Percentiles rank a stretch among this genome's conserved stretches.
These are phyloP conservation scores for Nannochloris sp. DNA, from an alignment of 139 green algal species.

Conservation along the genomic window DNA sequence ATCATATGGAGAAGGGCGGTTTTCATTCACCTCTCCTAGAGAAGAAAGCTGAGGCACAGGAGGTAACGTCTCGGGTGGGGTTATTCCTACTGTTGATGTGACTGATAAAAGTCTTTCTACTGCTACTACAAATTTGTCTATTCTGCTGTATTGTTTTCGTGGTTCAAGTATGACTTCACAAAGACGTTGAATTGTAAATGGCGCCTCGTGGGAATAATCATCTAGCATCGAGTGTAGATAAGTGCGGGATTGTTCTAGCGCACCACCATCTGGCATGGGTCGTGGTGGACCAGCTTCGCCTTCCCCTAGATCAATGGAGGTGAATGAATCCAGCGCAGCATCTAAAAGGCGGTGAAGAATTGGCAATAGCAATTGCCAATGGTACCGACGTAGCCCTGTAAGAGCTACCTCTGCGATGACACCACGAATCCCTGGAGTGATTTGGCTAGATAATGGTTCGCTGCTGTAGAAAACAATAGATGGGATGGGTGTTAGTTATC, in stretches of 20 bases:
- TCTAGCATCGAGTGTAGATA: slow-evolving; percentile 35
- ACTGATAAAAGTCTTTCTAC: slow-evolving; percentile 57
- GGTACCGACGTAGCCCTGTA: slow-evolving; percentile 38
- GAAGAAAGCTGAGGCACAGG: slow-evolving; percentile 7
- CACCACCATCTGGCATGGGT: slow-evolving; percentile 24
- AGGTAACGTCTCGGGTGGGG: not conserved
- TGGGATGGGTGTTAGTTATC: too few relatives aligned
- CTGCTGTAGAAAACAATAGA: not conserved
- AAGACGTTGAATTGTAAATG: slow-evolving; percentile 71
- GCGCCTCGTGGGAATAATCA: slow-evolving; percentile 26
- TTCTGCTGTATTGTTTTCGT: slow-evolving; percentile 51
- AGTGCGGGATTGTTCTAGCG: not conserved
- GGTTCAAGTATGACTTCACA: slow-evolving; percentile 69
- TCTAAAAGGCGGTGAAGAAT: slow-evolving; percentile 43
- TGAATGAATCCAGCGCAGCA: slow-evolving; percentile 11
- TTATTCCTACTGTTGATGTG: slow-evolving; percentile 18
- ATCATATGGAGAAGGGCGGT: slow-evolving; percentile 23
- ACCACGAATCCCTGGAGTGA: slow-evolving; percentile 29
- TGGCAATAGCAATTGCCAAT: slow-evolving; percentile 43
- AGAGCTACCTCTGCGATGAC: slow-evolving; percentile 48
- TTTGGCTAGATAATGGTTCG: not conserved
- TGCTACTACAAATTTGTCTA: slow-evolving; percentile 56
- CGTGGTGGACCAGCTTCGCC: slow-evolving; percentile 31
- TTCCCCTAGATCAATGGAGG: not conserved
- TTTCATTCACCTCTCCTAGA: slow-evolving; percentile 40